Evolutionary conservation across 768 basidiomycete species (phyloP).

Genomic region (Boletus edulis): DNA sequence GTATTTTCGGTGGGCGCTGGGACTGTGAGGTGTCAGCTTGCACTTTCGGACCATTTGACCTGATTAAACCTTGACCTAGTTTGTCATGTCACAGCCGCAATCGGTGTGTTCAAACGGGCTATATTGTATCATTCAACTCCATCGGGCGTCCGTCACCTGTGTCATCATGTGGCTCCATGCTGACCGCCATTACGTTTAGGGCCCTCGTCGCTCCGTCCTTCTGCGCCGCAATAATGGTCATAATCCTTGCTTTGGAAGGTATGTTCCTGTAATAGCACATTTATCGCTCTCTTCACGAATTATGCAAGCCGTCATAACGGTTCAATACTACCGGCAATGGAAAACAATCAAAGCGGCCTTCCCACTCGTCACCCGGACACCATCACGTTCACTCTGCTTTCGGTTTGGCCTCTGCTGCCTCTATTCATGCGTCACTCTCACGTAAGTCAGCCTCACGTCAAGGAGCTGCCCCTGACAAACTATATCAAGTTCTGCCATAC

Average conservation of each 20-base stretch:
- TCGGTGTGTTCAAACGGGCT: slow-evolving; percentile 39
- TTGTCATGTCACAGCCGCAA: slow-evolving; percentile 13
- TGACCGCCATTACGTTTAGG: slow-evolving; percentile 23
- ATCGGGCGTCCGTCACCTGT: slow-evolving; percentile 36
- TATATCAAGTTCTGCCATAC: slow-evolving; percentile 34
- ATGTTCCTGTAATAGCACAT: slow-evolving; percentile 1
- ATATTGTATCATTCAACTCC: slow-evolving; percentile 43
- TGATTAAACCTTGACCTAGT: slow-evolving; percentile 18
- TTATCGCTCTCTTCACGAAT: not conserved
- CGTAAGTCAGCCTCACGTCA: slow-evolving; percentile 31
- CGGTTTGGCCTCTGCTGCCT: slow-evolving; percentile 44
- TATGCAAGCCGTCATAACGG: slow-evolving; percentile 39
- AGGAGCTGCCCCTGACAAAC: not conserved
- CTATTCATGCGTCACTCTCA: slow-evolving; percentile 42
- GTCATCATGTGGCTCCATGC: slow-evolving; percentile 1
- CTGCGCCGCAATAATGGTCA: slow-evolving; percentile 37
- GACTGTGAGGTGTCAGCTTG: slow-evolving; percentile 32
- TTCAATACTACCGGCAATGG: slow-evolving; percentile 44
- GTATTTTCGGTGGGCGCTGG: slow-evolving; percentile 39
- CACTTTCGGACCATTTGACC: slow-evolving; percentile 4
- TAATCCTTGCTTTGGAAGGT: slow-evolving; percentile 50
- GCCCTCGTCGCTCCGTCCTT: slow-evolving; percentile 42
- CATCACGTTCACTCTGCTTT: slow-evolving; percentile 37
- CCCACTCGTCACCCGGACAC: slow-evolving; percentile 38
- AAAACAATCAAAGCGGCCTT: slow-evolving; percentile 37